Evolutionary conservation across 305 asterid species (phyloP), one percentile per base, ranked within the genome.

Genomic region (Stenogyne calaminthoides): DNA sequence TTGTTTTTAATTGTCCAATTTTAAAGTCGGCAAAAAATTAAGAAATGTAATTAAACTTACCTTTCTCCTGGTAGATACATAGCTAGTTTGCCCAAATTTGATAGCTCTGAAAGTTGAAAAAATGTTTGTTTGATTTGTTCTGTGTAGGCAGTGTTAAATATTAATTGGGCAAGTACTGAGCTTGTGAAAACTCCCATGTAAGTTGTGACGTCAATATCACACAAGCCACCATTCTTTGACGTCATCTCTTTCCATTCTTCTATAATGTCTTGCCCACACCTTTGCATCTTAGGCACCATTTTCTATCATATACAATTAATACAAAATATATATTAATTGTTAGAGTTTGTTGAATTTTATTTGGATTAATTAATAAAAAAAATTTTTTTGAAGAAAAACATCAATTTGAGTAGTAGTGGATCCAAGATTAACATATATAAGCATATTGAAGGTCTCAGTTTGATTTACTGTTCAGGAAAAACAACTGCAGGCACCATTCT

Each of bases 401-500:
- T n/a, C n/a, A n/a, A n/a, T n/a, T n/a, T n/a, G n/a, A n/a, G n/a
- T n/a, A n/a, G n/a, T n/a, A n/a, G n/a, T n/a, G n/a, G n/a, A n/a
- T n/a, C n/a, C n/a, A n/a, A n/a, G n/a, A n/a, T n/a, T n/a, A n/a
- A n/a, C n/a, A n/a, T n/a, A n/a, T n/a, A n/a, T n/a, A n/a, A n/a
- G n/a, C n/a, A n/a, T n/a, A n/a, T n/a, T n/a, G n/a, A n/a, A n/a
- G n/a, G n/a, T n/a, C n/a, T n/a, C n/a, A n/a, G n/a, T n/a, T n/a
- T n/a, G n/a, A n/a, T n/a, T n/a, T n/a, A n/a, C n/a, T n/a, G n/a
- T n/a, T n/a, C n/a, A n/a, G n/a, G n/a, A n/a, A n/a, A n/a, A n/a
- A n/a, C n/a, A 27, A 79, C 76, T 8, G 81, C 76, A n/a, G 77
- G 83, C 8, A 79, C 65, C 83, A 71, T 42, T 15, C 49, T 34